A percentile compares a stretch with the other conserved stretches of the same genome.
phyloP scores from a whole-genome alignment of 441 rosid genomes.

The California macrophylla region DNA sequence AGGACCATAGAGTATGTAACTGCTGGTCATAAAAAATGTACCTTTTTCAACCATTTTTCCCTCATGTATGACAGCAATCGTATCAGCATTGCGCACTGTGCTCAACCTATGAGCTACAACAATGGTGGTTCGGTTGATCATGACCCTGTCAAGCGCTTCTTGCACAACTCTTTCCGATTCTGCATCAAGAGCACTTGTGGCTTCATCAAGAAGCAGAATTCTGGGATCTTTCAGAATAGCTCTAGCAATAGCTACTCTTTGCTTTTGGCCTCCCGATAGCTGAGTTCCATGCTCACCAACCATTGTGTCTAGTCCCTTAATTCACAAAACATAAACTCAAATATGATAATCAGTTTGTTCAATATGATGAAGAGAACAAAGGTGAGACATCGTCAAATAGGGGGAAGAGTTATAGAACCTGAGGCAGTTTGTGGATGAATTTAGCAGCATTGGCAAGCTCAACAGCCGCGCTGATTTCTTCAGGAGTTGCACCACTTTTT shows the following conservation, averaged over 20 bases:
- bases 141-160: constrained; percentile 50
- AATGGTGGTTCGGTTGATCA: constrained; percentile 57
- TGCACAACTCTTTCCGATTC: constrained; percentile 67
- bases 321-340: background rate
- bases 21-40: constrained; percentile 15
- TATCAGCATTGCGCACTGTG: constrained; percentile 52
- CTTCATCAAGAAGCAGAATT: constrained; percentile 69
- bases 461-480: constrained; percentile 52
- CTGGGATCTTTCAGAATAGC: constrained; percentile 62
- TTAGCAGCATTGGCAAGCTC: constrained; percentile 66
- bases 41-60: constrained; percentile 68
- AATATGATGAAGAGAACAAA: background rate
- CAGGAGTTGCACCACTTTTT: constrained; percentile 43
- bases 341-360: background rate
- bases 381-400: background rate
- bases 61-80: constrained; percentile 52
- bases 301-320: constrained; percentile 52
- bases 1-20: no score
- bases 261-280: constrained; percentile 77
- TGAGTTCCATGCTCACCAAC: constrained; percentile 76
- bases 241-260: constrained; percentile 74
- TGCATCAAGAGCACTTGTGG: constrained; percentile 68
- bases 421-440: constrained; percentile 58
- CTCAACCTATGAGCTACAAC: constrained; percentile 71
- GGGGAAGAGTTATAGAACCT: constrained; percentile 26